Conservation (phyloP, 768 basidiomycete species). For the Xerocomus brunneocitrinus region DNA sequence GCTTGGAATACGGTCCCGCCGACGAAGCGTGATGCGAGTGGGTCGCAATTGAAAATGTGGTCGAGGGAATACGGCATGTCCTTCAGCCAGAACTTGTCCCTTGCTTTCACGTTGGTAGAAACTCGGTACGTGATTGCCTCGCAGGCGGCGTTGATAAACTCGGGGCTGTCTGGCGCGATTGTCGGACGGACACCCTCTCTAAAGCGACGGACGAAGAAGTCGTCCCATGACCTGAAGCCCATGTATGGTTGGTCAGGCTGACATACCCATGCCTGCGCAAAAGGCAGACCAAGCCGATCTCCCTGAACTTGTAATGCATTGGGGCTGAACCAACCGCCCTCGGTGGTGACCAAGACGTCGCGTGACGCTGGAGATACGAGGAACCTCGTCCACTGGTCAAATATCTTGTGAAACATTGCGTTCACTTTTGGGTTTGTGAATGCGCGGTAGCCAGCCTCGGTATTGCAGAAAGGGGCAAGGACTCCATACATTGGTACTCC, state of each 20-base stretch:
- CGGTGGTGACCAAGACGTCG: constrained; percentile 34
- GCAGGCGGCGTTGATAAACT: constrained; percentile 48
- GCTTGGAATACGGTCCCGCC: constrained; percentile 55
- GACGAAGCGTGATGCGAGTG: constrained; percentile 37
- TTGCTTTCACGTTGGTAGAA: constrained; percentile 33
- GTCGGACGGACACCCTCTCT: constrained; percentile 40
- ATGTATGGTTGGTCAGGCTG: constrained; percentile 37
- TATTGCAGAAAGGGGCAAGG: constrained; percentile 22
- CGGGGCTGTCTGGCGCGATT: constrained; percentile 18
- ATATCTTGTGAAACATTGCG: constrained; percentile 40
- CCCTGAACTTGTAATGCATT: constrained; percentile 22
- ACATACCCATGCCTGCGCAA: constrained; percentile 38
- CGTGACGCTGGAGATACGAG: constrained; percentile 42
- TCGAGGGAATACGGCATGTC: constrained; percentile 55
- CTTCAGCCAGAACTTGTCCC: constrained; percentile 58
- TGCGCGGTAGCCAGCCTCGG: constrained; percentile 18
- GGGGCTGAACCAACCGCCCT: constrained; percentile 48
- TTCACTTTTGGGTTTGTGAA: constrained; percentile 42
- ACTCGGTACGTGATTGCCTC: constrained; percentile 49
- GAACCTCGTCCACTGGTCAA: constrained; percentile 47
- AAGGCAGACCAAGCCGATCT: constrained; percentile 19
- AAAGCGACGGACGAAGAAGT: constrained; percentile 51
- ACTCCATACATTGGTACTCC: constrained; percentile 21
- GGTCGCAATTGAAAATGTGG: constrained; percentile 48
- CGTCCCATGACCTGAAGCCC: constrained; percentile 49